Evolutionary conservation across 1,284 basidiomycete species (phyloP).

Genomic region (Rhodotorula sp.): DNA sequence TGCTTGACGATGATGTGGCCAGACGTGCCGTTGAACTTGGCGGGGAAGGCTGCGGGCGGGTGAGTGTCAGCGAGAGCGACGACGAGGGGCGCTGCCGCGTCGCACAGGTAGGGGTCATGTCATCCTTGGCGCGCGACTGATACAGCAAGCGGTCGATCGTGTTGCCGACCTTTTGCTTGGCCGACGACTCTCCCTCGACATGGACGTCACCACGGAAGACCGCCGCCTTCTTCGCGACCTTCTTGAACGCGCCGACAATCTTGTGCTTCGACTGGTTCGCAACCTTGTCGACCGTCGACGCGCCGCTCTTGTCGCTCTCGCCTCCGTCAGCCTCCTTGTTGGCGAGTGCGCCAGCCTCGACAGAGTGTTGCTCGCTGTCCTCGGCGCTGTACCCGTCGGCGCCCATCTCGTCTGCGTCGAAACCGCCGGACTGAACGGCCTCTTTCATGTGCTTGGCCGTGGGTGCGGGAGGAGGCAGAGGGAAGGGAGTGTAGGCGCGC

Average conservation of each 20-base stretch:
- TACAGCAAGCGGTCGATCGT: conserved; percentile 50
- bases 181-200: conserved; percentile 46
- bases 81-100: neutral
- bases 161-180: conserved; percentile 48
- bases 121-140: conserved; percentile 48
- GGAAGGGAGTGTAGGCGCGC: conserved; percentile 53
- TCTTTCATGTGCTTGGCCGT: conserved; percentile 39
- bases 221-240: conserved; percentile 50
- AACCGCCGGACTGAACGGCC: conserved; percentile 36
- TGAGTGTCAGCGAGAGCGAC: neutral
- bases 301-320: conserved; percentile 44
- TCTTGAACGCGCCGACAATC: conserved; percentile 47
- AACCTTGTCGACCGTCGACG: conserved; percentile 40
- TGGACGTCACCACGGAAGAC: conserved; percentile 50
- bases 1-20: conserved; percentile 50
- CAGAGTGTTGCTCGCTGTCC: conserved; percentile 1
- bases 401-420: conserved; percentile 25
- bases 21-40: conserved; percentile 47
- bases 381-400: conserved; percentile 5
- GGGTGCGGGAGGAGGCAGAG: conserved; percentile 52
- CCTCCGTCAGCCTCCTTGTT: conserved; percentile 42
- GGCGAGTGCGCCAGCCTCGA: conserved; percentile 28
- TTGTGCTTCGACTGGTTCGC: conserved; percentile 48
- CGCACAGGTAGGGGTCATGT: conserved; percentile 46
- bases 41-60: conserved; percentile 48